Evolutionary conservation across 2,329 filamentous ascomycete species (phyloP).

Genomic region (Ceratocystiopsis minuta): DNA sequence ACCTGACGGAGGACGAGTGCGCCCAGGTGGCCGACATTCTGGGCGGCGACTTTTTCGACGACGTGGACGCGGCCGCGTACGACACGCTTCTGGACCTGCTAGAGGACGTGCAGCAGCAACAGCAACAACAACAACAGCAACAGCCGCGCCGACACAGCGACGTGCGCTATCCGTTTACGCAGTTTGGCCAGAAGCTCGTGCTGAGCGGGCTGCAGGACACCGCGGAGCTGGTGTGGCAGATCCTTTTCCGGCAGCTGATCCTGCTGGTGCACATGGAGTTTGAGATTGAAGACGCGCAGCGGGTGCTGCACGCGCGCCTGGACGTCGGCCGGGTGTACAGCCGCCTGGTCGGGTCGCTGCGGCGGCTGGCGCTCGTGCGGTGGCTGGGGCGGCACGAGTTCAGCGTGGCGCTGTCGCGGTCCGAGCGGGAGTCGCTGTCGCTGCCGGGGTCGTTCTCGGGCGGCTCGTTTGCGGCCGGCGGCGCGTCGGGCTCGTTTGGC

Average conservation of each 20-base stretch:
- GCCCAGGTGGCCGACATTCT: slow-evolving; percentile 50
- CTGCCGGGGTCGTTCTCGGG: slow-evolving; percentile 4
- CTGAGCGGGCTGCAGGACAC: slow-evolving; percentile 66
- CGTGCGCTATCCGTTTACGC: slow-evolving; percentile 39
- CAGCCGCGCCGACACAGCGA: slow-evolving; percentile 14
- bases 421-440: slow-evolving; percentile 17
- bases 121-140: slow-evolving; percentile 13
- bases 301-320: slow-evolving; percentile 39
- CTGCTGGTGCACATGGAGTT: slow-evolving; percentile 75
- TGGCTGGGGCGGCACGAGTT: slow-evolving; percentile 48
- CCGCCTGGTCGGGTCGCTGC: slow-evolving; percentile 51
- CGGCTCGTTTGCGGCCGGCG: slow-evolving; percentile 1
- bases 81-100: slow-evolving; percentile 31
- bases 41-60: slow-evolving; percentile 41
- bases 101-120: slow-evolving; percentile 17
- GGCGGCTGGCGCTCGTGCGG: slow-evolving; percentile 53
- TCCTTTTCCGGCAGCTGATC: slow-evolving; percentile 67
- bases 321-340: slow-evolving; percentile 54
- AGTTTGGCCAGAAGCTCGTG: slow-evolving; percentile 58
- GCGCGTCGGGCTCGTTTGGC: slow-evolving; percentile 10
- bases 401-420: slow-evolving; percentile 26
- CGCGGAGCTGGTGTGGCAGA: slow-evolving; percentile 50
- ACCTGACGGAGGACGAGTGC: slow-evolving; percentile 69
- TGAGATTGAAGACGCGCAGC: slow-evolving; percentile 57
- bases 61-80: slow-evolving; percentile 37